These are phyloP conservation scores for Meira miltonrushii DNA, from an alignment of 1,284 basidiomycete genomes.

Conservation along the genomic window DNA sequence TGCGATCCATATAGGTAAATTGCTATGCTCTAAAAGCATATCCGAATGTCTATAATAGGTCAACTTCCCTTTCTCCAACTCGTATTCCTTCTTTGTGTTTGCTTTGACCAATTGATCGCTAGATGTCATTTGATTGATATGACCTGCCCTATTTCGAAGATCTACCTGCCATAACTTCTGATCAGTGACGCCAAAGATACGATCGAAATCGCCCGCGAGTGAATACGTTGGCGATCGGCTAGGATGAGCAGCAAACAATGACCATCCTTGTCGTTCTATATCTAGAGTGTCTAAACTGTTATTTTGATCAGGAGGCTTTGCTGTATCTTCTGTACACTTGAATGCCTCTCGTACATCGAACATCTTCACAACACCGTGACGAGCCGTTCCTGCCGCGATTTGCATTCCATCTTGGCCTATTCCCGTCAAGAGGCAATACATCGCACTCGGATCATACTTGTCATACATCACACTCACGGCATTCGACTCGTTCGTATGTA, in stretches of 20 bases:
- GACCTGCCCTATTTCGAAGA: neutral
- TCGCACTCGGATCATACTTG: constrained; percentile 4
- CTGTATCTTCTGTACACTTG: no score
- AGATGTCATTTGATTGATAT: neutral
- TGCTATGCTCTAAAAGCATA: constrained; percentile 1
- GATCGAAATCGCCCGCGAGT: neutral
- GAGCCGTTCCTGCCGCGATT: constrained; percentile 1
- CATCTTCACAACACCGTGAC: constrained; percentile 4
- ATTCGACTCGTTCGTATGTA: neutral
- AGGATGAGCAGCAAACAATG: constrained; percentile 1
- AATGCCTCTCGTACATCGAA: neutral
- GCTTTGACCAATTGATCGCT: neutral
- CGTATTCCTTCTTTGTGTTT: no score
- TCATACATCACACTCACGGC: neutral
- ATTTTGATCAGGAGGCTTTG: no score
- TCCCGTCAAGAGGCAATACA: constrained; percentile 2
- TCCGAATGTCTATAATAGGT: constrained; percentile 7
- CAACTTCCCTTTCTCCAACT: neutral
- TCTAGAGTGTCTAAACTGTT: neutral
- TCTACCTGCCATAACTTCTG: constrained; percentile 1
- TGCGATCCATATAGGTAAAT: neutral
- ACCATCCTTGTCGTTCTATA: neutral
- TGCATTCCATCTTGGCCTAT: neutral
- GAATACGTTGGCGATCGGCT: constrained; percentile 4
- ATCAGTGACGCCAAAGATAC: constrained; percentile 6